phyloP scores from a whole-genome alignment of 2,329 filamentous ascomycete species.

The Penicillium verrucosum region DNA sequence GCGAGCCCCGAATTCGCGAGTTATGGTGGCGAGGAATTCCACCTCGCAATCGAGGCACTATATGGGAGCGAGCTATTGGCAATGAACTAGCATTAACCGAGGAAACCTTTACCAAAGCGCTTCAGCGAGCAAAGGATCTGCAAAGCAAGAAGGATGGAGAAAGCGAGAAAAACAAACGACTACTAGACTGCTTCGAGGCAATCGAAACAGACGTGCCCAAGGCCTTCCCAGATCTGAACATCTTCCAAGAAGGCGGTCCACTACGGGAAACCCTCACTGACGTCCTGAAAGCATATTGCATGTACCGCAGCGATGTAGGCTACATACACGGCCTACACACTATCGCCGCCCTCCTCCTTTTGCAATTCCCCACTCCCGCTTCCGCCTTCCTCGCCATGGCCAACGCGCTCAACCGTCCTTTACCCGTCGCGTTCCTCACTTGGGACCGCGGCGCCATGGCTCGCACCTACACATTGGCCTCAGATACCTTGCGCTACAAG shows the following conservation, averaged over 20 bases:
- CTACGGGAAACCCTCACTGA: conserved; percentile 56
- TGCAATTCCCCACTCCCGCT: conserved; percentile 53
- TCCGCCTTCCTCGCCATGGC: conserved; percentile 58
- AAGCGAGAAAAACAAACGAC: conserved; percentile 43
- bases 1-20: conserved; percentile 55
- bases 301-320: conserved; percentile 62
- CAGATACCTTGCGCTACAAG: conserved; percentile 58
- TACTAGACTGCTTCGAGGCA: conserved; percentile 52
- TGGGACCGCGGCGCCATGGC: conserved; percentile 55
- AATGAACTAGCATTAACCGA: conserved; percentile 59
- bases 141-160: conserved; percentile 44
- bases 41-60: conserved; percentile 53
- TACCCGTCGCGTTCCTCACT: conserved; percentile 60
- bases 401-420: conserved; percentile 59
- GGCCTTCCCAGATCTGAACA: conserved; percentile 57
- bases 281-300: conserved; percentile 60
- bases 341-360: conserved; percentile 56
- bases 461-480: conserved; percentile 55
- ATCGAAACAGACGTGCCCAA: conserved; percentile 53
- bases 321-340: conserved; percentile 59
- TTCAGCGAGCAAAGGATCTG: conserved; percentile 53
- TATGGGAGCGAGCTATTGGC: conserved; percentile 60
- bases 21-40: conserved; percentile 65
- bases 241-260: conserved; percentile 55
- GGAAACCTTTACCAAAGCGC: conserved; percentile 55